These are phyloP conservation scores for Cystoderma amianthinum DNA, from an alignment of 768 basidiomycete species.

Conservation along the genomic window DNA sequence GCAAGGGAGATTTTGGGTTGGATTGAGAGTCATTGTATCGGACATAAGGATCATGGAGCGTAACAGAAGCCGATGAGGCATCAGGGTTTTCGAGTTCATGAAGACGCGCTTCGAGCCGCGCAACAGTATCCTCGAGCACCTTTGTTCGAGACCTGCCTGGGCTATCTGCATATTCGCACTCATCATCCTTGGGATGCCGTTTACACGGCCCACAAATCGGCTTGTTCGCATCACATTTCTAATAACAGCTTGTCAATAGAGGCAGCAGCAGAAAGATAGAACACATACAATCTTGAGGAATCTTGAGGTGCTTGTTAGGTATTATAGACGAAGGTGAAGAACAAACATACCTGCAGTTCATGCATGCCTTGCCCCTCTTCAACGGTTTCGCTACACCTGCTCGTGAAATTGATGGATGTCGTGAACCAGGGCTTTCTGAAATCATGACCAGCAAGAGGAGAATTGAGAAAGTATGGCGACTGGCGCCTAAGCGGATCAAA, in stretches of 20 bases:
- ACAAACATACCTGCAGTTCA: constrained; percentile 39
- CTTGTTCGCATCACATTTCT: constrained; percentile 62
- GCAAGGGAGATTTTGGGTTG: constrained; percentile 24
- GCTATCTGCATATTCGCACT: constrained; percentile 68
- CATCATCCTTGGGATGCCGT: constrained; percentile 51
- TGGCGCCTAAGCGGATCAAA: constrained; percentile 30
- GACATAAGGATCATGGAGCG: constrained; percentile 45
- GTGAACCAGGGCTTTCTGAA: constrained; percentile 23
- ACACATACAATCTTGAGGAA: constrained; percentile 44
- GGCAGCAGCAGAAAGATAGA: not conserved
- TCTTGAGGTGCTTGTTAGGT: constrained; percentile 15
- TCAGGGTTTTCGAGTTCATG: constrained; percentile 51
- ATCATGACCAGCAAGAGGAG: constrained; percentile 28
- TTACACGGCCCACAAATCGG: constrained; percentile 62
- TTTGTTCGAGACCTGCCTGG: constrained; percentile 53
- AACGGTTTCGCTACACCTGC: constrained; percentile 31
- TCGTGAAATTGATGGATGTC: constrained; percentile 22
- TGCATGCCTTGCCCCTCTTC: constrained; percentile 48
- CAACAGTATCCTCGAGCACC: constrained; percentile 52
- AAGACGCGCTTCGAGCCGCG: constrained; percentile 48
- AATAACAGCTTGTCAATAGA: constrained; percentile 3
- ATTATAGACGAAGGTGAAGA: constrained; percentile 2
- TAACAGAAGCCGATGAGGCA: constrained; percentile 35
- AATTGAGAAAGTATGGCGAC: constrained; percentile 11
- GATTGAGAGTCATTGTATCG: constrained; percentile 21